Evolutionary conservation across 805 yeast genomes (phyloP).

Genomic region (Saccharomycopsis sp.): DNA sequence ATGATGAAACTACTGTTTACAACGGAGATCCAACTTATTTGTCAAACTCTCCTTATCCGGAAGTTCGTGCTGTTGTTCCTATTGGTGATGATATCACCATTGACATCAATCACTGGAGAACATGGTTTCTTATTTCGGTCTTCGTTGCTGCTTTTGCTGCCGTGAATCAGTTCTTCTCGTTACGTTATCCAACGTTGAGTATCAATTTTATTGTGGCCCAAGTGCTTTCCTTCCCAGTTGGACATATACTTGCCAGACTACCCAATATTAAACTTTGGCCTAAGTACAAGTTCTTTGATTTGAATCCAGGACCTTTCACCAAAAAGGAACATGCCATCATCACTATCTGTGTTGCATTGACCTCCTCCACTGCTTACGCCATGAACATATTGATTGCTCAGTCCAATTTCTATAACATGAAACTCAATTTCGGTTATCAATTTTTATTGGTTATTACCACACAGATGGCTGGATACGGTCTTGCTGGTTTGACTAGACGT

Average conservation of each 20-base stretch:
- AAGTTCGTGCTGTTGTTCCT: constrained; percentile 59
- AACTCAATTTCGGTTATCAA: constrained; percentile 47
- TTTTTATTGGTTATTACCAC: constrained; percentile 46
- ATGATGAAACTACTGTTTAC: constrained; percentile 5
- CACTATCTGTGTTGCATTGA: constrained; percentile 44
- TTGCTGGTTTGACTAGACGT: constrained; percentile 56
- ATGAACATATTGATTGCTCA: constrained; percentile 51
- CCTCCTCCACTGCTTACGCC: constrained; percentile 46
- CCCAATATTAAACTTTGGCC: constrained; percentile 34
- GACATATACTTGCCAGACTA: constrained; percentile 32
- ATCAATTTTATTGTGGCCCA: constrained; percentile 49
- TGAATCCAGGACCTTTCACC: constrained; percentile 46
- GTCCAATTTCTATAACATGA: constrained; percentile 39
- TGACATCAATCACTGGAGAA: constrained; percentile 48
- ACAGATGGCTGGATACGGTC: constrained; percentile 59
- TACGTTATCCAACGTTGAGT: constrained; percentile 48
- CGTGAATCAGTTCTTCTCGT: constrained; percentile 51
- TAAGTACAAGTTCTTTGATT: constrained; percentile 27
- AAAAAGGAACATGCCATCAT: constrained; percentile 57
- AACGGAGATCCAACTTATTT: constrained; percentile 7
- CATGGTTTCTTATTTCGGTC: constrained; percentile 45
- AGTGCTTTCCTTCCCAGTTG: constrained; percentile 55
- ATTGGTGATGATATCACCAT: constrained; percentile 44
- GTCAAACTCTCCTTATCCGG: constrained; percentile 30
- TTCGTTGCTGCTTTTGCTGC: constrained; percentile 54